Conservation (phyloP, 768 basidiomycete species). For the Russula abietina region DNA sequence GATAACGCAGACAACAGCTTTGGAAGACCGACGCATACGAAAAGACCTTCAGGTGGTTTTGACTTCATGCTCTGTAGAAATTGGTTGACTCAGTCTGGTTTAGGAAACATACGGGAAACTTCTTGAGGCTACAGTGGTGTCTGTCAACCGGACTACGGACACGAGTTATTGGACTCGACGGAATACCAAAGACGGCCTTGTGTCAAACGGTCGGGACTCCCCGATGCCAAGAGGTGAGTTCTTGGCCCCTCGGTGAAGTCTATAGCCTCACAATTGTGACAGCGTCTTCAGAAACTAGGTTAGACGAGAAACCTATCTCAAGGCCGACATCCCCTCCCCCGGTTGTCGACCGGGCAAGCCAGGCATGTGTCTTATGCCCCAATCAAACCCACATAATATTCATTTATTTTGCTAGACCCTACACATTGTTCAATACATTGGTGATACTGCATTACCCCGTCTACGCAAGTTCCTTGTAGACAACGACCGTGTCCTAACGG, state of each 20-base stretch:
- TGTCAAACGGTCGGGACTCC: constrained; percentile 65
- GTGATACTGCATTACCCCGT: constrained; percentile 61
- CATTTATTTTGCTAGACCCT: neutral
- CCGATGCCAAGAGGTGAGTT: constrained; percentile 53
- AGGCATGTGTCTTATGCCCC: constrained; percentile 34
- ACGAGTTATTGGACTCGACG: constrained; percentile 77
- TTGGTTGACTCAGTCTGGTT: constrained; percentile 5
- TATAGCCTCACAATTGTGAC: neutral
- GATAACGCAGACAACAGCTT: constrained; percentile 79
- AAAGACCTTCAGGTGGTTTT: constrained; percentile 75
- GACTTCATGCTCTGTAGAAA: neutral
- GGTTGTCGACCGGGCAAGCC: constrained; percentile 40
- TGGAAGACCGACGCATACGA: constrained; percentile 82
- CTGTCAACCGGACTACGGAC: constrained; percentile 68
- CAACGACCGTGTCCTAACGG: constrained; percentile 71
- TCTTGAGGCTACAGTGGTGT: constrained; percentile 69
- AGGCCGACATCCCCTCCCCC: constrained; percentile 38
- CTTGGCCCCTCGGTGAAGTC: neutral
- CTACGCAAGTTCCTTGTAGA: constrained; percentile 77
- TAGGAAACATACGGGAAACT: constrained; percentile 84
- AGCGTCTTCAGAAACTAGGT: constrained; percentile 35
- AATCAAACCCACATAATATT: neutral
- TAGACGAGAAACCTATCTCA: constrained; percentile 56
- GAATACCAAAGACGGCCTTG: constrained; percentile 53
- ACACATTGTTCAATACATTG: constrained; percentile 70